These are phyloP conservation scores for Helminthosporium solani DNA, from an alignment of 2,329 filamentous ascomycete species.

Conservation along the genomic window DNA sequence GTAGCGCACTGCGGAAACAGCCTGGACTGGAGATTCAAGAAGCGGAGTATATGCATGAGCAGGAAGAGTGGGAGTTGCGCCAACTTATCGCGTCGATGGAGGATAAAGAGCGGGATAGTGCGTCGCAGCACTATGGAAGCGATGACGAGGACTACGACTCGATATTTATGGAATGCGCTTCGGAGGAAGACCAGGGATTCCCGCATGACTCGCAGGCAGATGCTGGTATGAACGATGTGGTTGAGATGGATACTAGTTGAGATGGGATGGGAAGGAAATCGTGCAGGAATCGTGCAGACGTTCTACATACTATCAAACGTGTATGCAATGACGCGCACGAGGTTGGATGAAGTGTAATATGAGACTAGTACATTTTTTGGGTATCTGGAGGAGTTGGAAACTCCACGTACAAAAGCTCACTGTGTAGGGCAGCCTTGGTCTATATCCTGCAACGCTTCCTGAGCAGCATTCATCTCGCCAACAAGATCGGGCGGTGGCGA, in stretches of 20 bases:
- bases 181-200: conserved; percentile 48
- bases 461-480: conserved; percentile 81
- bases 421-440: conserved; percentile 64
- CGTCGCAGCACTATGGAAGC: conserved; percentile 46
- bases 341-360: background rate
- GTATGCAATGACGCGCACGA: background rate
- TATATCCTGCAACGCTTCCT: conserved; percentile 62
- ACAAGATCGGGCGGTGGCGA: conserved; percentile 89
- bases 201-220: conserved; percentile 6
- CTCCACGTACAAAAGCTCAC: conserved; percentile 37
- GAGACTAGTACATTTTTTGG: conserved; percentile 18
- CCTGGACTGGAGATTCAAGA: conserved; percentile 33
- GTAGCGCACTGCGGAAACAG: conserved; percentile 11
- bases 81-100: conserved; percentile 49
- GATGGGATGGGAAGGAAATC: conserved; percentile 18
- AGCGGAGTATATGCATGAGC: conserved; percentile 42
- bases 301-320: background rate
- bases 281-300: background rate
- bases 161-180: conserved; percentile 63
- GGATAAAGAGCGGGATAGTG: conserved; percentile 14
- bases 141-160: conserved; percentile 63
- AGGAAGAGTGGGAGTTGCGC: conserved; percentile 49
- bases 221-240: conserved; percentile 14
- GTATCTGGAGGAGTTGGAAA: conserved; percentile 23
- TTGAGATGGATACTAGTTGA: conserved; percentile 43